These are phyloP conservation scores for Gaeumannomyces sp. DNA, from an alignment of 2,329 filamentous ascomycete species.

Conservation along the genomic window DNA sequence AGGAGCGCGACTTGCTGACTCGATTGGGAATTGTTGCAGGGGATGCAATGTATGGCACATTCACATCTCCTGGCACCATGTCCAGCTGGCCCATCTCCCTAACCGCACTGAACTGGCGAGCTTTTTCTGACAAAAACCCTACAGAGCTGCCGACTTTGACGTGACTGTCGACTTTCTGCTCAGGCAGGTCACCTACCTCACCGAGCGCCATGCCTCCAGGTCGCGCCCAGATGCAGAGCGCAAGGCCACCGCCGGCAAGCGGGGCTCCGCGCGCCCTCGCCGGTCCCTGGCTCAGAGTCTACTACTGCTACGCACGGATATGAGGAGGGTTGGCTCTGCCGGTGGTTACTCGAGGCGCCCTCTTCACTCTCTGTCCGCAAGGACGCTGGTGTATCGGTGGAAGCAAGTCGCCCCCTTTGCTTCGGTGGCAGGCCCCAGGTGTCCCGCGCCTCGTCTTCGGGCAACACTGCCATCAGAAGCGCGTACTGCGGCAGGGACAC, in stretches of 20 bases:
- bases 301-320: constrained; percentile 33
- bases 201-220: constrained; percentile 87
- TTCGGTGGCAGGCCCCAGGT: constrained; percentile 32
- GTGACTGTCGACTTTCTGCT: constrained; percentile 85
- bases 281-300: constrained; percentile 45
- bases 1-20: not conserved
- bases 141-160: constrained; percentile 67
- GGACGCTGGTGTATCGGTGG: constrained; percentile 46
- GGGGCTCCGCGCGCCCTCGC: constrained; percentile 51
- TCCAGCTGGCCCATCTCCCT: not conserved
- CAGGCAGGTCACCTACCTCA: constrained; percentile 89
- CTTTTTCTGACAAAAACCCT: constrained; percentile 6
- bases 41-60: constrained; percentile 9
- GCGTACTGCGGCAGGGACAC: constrained; percentile 23
- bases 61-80: not conserved
- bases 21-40: not conserved
- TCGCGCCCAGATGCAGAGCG: constrained; percentile 89
- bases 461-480: constrained; percentile 31
- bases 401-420: constrained; percentile 40
- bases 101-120: constrained; percentile 11
- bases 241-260: constrained; percentile 56
- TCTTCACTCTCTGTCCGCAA: constrained; percentile 53
- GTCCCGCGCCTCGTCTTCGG: constrained; percentile 42
- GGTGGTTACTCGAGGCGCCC: constrained; percentile 35
- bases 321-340: constrained; percentile 46